These are phyloP conservation scores for Colletotrichum chlorophyti DNA, from an alignment of 2,329 filamentous ascomycete genomes.

Conservation along the genomic window DNA sequence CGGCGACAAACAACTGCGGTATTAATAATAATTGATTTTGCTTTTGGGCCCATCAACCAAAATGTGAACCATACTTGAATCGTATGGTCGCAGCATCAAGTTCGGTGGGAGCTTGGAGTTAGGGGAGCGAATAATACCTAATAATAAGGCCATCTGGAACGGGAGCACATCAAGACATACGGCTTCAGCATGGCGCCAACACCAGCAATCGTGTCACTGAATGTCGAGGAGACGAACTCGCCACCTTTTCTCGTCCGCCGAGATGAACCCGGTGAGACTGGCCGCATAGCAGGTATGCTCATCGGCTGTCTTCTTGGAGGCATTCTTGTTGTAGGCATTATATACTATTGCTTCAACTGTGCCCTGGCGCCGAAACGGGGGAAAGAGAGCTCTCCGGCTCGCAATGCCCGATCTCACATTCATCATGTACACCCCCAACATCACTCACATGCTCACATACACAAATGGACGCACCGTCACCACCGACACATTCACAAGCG, in stretches of 20 bases:
- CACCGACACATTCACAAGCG: neutral
- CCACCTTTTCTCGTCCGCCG: neutral
- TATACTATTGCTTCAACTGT: slow-evolving; percentile 17
- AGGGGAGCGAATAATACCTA: no score
- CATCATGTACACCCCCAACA: neutral
- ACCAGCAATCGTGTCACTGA: neutral
- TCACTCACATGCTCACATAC: neutral
- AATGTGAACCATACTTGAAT: no score
- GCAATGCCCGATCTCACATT: no score
- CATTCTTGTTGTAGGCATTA: neutral
- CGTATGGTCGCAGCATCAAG: no score
- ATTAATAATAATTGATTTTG: no score
- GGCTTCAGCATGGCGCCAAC: neutral
- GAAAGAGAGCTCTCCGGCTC: neutral
- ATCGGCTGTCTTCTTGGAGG: slow-evolving; percentile 21
- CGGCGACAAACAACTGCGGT: no score
- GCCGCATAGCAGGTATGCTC: slow-evolving; percentile 17
- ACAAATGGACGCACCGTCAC: slow-evolving; percentile 13
- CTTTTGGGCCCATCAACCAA: no score
- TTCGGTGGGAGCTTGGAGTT: no score
- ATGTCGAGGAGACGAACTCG: neutral
- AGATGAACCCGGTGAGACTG: slow-evolving; percentile 9
- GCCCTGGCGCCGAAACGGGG: slow-evolving; percentile 1
- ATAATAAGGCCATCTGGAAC: no score
- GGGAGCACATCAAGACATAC: no score